These are phyloP conservation scores for Tuber microsphaerosporum DNA, from an alignment of 495 filamentous ascomycete species.

Conservation along the genomic window DNA sequence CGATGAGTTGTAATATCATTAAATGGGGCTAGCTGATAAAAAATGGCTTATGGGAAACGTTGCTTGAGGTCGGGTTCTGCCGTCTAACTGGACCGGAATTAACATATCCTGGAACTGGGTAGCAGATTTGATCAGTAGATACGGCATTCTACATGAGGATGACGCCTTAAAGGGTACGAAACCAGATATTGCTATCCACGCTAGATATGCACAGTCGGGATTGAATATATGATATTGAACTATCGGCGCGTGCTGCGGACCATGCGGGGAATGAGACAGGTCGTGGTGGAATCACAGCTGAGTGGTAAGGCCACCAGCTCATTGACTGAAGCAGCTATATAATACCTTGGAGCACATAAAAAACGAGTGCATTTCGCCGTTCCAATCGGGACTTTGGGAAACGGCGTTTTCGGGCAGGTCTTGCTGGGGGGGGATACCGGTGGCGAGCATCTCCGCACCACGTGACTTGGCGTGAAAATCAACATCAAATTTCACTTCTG, in stretches of 20 bases:
- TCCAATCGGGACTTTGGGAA: background rate
- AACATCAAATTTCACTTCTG: background rate
- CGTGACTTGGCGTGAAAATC: background rate
- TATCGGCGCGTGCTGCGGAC: background rate
- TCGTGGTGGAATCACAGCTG: background rate
- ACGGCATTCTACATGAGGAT: too few species aligned
- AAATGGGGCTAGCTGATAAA: too few species aligned
- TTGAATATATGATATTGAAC: too few species aligned
- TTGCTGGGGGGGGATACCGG: background rate
- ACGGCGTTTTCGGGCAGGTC: background rate
- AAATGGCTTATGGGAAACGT: background rate
- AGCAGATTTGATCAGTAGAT: background rate
- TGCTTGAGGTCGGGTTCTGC: background rate
- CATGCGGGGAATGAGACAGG: background rate
- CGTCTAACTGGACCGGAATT: background rate
- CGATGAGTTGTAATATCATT: too few species aligned
- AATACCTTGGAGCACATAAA: background rate
- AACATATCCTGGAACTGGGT: background rate
- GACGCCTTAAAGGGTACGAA: background rate
- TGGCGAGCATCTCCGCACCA: background rate
- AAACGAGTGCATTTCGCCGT: background rate
- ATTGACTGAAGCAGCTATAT: too few species aligned
- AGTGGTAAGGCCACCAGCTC: background rate
- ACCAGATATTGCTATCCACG: background rate
- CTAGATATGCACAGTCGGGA: too few species aligned